Evolutionary conservation across 2,329 filamentous ascomycete species (phyloP), one percentile per base, ranked within the genome.

Genomic region (Aspergillus viridinutans): DNA sequence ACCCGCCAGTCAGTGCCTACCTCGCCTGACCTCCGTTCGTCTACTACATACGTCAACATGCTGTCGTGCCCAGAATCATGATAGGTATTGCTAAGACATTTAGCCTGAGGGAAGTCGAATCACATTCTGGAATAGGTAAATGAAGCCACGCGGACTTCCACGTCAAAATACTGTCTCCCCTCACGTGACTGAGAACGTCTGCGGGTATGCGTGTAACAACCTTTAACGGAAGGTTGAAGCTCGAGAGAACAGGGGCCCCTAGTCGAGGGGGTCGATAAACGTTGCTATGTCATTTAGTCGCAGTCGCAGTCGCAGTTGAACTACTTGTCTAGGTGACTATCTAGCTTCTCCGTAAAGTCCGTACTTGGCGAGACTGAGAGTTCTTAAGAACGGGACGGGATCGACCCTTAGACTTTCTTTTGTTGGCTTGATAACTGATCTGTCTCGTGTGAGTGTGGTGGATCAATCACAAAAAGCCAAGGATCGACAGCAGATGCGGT

Each of bases 111-210:
- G 32, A 7, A 38, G 14, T 17, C 32, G 32, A 38, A 38, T 38
- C 32, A 38, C 14, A 17, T 17, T 38, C 14, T 38, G 32, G 32
- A 17, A 38, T 35, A 38, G 5, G 43, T 3, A 26, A 25, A 47
- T 25, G 23, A 17, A 47, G 10, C 43, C 43, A 26, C 23, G 35
- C 52, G 42, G 21, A 47, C 32, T 25, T 32, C 32, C 56, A 28
- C 45, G 21, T 40, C 21, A 28, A 47, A 28, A 47, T 47, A 38
- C 32, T 17, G 7, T 38, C 5, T 1, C 17, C 14, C 1, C 17
- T 55, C 62, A 65, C 63, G 63, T 65, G 63, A 65, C 42, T 21
- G 49, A 58, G 32, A 26, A 32, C 52, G 51, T 53, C 60, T 65
- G 63, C 63, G 63, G 63, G 61, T 60, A 57, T 25, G 55, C 58